Base-by-base conservation (phyloP, 768 basidiomycete genomes). In the Tylopilus subfusipes region DNA sequence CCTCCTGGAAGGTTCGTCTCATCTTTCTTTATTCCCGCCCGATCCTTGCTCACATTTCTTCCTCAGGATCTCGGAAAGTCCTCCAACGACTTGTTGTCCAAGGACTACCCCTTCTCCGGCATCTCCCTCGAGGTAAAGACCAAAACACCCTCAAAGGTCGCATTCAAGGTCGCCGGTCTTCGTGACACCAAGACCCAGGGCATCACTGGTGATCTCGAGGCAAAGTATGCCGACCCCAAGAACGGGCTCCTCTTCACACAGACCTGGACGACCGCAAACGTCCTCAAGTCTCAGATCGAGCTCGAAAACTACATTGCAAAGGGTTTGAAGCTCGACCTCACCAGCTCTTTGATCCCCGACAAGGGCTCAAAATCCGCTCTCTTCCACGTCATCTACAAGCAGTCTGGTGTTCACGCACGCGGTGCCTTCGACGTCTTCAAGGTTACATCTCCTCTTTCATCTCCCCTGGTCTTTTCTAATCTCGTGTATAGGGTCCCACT, bases 271-370 rank as follows among this genome's bases (percentile, higher is more conserved):
- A 98, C 96, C 67, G 64, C 83, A 71, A 99, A 99, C 80, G 74
- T 87, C 68, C 88, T 99, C 78, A 88, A 88, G 72, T 88, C 88
- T 62, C 84, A 88, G 72, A 73, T 98, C 61, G 97, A 99, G 81
- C 79, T 98, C 69, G 94, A 98, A 75, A 94, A 98, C 80, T 86
- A 93, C 78, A 83, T 98, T 70, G 93, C 96, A 65, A 89, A 94
- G 77, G 97, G 96, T 58, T 84, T 99, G 78, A 99, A 99, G 80
- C 78, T 99, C 68, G 96, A 98, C 72, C 72, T 98, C 53, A 78
- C 78, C 68, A 88, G 92, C 61, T 80, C 86, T 40, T 82, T 99
- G 62, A 77, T 85, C 63, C 93, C 96, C 43, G 89, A 91, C 68
- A 95, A 93, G 74, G 84, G 85, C 67, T 76, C 78, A 64, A 98